Conservation (phyloP, 768 basidiomycete genomes). For the Xerocomellus amylosporus region DNA sequence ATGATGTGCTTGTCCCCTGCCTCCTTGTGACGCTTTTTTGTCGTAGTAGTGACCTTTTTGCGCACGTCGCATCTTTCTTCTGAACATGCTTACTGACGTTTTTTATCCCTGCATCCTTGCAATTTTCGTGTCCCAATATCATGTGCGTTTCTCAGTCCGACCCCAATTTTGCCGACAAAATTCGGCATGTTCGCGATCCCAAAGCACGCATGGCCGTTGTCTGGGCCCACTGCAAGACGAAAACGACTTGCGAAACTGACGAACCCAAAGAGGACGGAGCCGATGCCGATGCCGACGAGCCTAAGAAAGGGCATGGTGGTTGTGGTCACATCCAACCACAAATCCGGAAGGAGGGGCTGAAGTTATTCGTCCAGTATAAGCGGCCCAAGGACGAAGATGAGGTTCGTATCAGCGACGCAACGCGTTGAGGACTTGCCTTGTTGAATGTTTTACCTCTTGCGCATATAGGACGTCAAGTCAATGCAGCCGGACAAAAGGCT, state of each 20-base stretch:
- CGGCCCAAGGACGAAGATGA: slow-evolving; percentile 93
- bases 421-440: not conserved
- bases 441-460: slow-evolving; percentile 10
- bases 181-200: slow-evolving; percentile 81
- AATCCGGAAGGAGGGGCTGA: slow-evolving; percentile 91
- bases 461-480: slow-evolving; percentile 68
- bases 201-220: slow-evolving; percentile 85
- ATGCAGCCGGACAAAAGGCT: slow-evolving; percentile 79
- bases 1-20: slow-evolving; percentile 48
- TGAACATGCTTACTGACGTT: slow-evolving; percentile 55
- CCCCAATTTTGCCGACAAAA: slow-evolving; percentile 79
- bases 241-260: slow-evolving; percentile 86
- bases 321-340: slow-evolving; percentile 91
- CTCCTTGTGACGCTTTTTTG: slow-evolving; percentile 55
- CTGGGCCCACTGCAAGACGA: slow-evolving; percentile 84
- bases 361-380: slow-evolving; percentile 93
- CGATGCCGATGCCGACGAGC: slow-evolving; percentile 59
- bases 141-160: slow-evolving; percentile 59
- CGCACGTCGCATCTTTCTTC: slow-evolving; percentile 33
- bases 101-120: slow-evolving; percentile 49
- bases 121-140: slow-evolving; percentile 29
- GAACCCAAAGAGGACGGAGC: slow-evolving; percentile 84
- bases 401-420: slow-evolving; percentile 46
- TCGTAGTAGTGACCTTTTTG: slow-evolving; percentile 28
- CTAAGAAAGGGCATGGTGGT: slow-evolving; percentile 92